Conservation (phyloP, 2,329 filamentous ascomycete species). For the Colletotrichum cereale region DNA sequence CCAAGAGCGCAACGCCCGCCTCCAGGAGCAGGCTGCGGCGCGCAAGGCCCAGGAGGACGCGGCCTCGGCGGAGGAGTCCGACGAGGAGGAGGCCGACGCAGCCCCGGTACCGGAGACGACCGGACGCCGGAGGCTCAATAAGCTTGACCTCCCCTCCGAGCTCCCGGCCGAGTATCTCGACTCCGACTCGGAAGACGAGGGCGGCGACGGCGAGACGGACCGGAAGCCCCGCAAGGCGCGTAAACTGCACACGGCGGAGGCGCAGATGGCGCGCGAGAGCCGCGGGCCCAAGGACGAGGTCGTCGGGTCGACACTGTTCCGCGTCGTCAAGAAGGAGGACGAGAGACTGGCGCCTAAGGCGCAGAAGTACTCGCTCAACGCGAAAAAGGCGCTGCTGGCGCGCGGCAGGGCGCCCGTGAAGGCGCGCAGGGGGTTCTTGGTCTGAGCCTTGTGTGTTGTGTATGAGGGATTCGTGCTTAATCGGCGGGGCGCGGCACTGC, state of each 20-base stretch:
- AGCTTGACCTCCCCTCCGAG: slow-evolving; percentile 56
- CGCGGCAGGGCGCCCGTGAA: slow-evolving; percentile 57
- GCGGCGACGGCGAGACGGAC: slow-evolving; percentile 43
- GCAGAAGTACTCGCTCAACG: slow-evolving; percentile 55
- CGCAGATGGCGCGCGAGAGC: slow-evolving; percentile 52
- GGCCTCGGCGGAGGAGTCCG: slow-evolving; percentile 28
- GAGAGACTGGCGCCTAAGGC: slow-evolving; percentile 62
- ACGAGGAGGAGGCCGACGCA: slow-evolving; percentile 38
- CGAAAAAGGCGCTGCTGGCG: slow-evolving; percentile 60
- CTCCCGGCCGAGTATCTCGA: slow-evolving; percentile 69
- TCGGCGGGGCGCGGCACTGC: not conserved
- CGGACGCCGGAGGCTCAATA: slow-evolving; percentile 49
- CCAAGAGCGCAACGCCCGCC: slow-evolving; percentile 64
- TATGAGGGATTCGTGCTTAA: not conserved
- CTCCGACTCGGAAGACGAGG: slow-evolving; percentile 61
- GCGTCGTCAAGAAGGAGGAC: slow-evolving; percentile 61
- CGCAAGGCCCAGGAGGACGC: slow-evolving; percentile 53
- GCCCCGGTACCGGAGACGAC: slow-evolving; percentile 38
- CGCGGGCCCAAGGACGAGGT: slow-evolving; percentile 56
- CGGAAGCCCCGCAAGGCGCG: slow-evolving; percentile 55
- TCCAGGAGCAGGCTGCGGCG: slow-evolving; percentile 67
- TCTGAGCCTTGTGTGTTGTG: slow-evolving; percentile 35
- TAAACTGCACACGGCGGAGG: slow-evolving; percentile 57
- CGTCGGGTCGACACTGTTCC: slow-evolving; percentile 67
- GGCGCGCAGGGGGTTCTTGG: slow-evolving; percentile 59